phyloP scores from a whole-genome alignment of 441 rosid species.

The Sinapis alba region DNA sequence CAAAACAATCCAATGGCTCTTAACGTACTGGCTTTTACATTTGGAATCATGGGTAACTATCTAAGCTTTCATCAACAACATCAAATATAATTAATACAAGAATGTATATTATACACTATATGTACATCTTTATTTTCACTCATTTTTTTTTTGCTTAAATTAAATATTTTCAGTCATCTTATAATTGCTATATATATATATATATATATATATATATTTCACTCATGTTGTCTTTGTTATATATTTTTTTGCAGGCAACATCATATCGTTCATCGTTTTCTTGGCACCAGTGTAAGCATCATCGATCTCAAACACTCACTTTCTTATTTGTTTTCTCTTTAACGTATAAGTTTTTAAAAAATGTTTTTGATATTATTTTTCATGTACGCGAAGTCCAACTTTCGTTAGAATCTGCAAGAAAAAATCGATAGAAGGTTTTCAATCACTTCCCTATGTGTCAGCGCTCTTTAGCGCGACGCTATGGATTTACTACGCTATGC shows the following conservation, averaged over 20 bases:
- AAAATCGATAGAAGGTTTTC: constrained; percentile 65
- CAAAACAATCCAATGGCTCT: constrained; percentile 15
- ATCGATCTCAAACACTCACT: background rate
- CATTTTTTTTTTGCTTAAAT: too few relatives aligned
- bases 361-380: background rate
- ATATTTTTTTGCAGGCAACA: constrained; percentile 46
- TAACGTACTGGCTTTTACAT: constrained; percentile 48
- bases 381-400: constrained; percentile 49
- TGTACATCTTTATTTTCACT: background rate
- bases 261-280: constrained; percentile 57
- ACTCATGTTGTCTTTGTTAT: background rate
- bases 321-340: background rate
- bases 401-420: constrained; percentile 55
- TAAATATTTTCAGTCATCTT: too few relatives aligned
- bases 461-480: constrained; percentile 60
- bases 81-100: background rate
- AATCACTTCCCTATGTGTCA: constrained; percentile 54
- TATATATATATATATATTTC: background rate
- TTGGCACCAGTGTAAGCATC: constrained; percentile 65
- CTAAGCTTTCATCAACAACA: background rate
- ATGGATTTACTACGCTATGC: constrained; percentile 63
- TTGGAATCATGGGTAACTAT: constrained; percentile 61
- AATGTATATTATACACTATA: background rate
- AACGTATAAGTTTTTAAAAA: background rate
- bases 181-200: background rate